Evolutionary conservation across 306 rosid genomes (phyloP).

Genomic region (Lotus japonicus): DNA sequence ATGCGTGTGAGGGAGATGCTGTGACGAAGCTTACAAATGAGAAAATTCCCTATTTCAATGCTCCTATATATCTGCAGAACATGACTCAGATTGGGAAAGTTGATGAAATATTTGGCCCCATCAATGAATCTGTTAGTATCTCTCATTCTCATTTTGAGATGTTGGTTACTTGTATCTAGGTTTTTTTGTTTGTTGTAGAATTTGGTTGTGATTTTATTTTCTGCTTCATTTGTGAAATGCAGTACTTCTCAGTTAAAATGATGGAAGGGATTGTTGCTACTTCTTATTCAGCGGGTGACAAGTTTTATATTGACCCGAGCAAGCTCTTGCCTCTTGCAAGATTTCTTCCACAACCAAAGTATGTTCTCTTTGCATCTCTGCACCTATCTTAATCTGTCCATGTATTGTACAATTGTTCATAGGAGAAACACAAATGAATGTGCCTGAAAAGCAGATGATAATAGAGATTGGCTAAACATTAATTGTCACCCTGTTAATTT

Average conservation of each 20-base stretch:
- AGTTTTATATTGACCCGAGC: slow-evolving; percentile 85
- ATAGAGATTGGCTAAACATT: background rate
- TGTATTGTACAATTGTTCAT: background rate
- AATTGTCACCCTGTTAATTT: background rate
- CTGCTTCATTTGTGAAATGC: slow-evolving; percentile 20
- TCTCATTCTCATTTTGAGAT: background rate
- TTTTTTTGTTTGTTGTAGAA: background rate
- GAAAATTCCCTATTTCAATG: slow-evolving; percentile 85
- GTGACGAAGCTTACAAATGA: slow-evolving; percentile 81
- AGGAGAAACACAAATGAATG: background rate
- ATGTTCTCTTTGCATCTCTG: slow-evolving; percentile 19
- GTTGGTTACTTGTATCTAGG: background rate
- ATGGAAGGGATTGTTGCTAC: slow-evolving; percentile 94
- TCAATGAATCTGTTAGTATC: slow-evolving; percentile 47
- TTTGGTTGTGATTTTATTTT: background rate
- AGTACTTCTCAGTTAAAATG: slow-evolving; percentile 81
- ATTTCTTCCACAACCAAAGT: slow-evolving; percentile 97
- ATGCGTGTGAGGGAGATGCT: slow-evolving; percentile 95
- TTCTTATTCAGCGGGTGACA: slow-evolving; percentile 73
- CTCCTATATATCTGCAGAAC: slow-evolving; percentile 90
- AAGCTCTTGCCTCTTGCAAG: slow-evolving; percentile 92
- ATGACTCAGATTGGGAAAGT: slow-evolving; percentile 98
- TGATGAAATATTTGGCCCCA: slow-evolving; percentile 86
- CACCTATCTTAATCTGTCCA: background rate
- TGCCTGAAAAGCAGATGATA: background rate